Percentiles rank a stretch among this genome's conserved stretches.
Evolutionary conservation across 2,329 filamentous ascomycete species (phyloP).

Genomic region (Pseudogymnoascus sp.): DNA sequence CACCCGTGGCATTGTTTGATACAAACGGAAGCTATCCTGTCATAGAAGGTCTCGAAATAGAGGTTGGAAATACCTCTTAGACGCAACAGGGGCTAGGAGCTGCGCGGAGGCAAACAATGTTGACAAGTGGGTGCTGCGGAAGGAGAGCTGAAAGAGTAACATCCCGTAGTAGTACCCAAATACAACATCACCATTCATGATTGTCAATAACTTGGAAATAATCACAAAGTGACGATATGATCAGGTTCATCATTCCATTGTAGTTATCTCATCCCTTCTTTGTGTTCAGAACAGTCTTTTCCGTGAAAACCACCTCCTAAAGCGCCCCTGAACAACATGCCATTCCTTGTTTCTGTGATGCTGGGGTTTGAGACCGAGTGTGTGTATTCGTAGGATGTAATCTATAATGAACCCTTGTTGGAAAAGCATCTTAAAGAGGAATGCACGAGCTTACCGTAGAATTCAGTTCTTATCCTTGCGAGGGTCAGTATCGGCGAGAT

Average conservation of each 20-base stretch:
- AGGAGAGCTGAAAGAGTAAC: too few species aligned
- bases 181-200: not conserved
- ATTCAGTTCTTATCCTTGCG: not conserved
- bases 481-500: too few species aligned
- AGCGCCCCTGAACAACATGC: too few species aligned
- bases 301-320: too few species aligned
- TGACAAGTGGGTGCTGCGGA: too few species aligned
- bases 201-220: not conserved
- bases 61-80: not conserved
- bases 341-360: not conserved
- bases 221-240: too few species aligned
- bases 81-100: not conserved
- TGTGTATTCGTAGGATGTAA: not conserved
- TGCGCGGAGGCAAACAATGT: not conserved
- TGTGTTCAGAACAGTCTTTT: not conserved
- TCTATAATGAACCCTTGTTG: not conserved
- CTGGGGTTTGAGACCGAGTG: not conserved
- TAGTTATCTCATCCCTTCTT: not conserved
- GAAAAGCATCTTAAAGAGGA: not conserved
- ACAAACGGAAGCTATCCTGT: not conserved
- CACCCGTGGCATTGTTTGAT: not conserved
- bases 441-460: not conserved
- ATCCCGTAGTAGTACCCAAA: not conserved
- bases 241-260: not conserved
- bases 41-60: not conserved